phyloP scores from a whole-genome alignment of 495 filamentous ascomycete genomes.

The Stereocaulon alpinum region DNA sequence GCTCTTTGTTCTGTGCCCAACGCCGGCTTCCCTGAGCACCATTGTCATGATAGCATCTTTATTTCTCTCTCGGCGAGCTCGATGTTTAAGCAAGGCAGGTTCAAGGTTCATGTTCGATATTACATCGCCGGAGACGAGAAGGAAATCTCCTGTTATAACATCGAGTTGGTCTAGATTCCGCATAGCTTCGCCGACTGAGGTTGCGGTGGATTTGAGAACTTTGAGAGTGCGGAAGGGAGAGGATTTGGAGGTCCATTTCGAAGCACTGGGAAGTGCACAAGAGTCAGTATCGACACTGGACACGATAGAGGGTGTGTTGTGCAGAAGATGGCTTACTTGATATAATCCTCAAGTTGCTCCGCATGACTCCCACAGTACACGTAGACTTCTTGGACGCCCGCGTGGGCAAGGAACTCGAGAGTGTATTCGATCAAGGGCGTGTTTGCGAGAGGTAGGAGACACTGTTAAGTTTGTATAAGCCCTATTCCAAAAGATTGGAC shows the following conservation, averaged over 20 bases:
- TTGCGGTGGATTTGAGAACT: conserved; percentile 76
- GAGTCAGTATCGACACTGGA: neutral
- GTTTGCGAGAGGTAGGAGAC: conserved; percentile 88
- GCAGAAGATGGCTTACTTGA: conserved; percentile 39
- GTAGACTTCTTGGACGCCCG: conserved; percentile 83
- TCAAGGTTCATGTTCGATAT: conserved; percentile 83
- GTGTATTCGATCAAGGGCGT: conserved; percentile 95
- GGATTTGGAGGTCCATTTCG: conserved; percentile 56
- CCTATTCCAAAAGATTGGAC: conserved; percentile 16
- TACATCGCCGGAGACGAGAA: conserved; percentile 89
- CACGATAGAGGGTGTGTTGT: neutral
- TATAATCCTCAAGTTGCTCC: conserved; percentile 79
- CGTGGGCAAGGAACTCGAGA: conserved; percentile 88
- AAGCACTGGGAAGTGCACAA: conserved; percentile 33
- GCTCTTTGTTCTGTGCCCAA: conserved; percentile 61
- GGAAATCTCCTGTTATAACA: conserved; percentile 80
- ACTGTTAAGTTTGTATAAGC: conserved; percentile 33
- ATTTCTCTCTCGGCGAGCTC: conserved; percentile 68
- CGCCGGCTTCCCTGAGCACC: conserved; percentile 71
- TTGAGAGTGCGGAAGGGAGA: conserved; percentile 80
- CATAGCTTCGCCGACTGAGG: conserved; percentile 90
- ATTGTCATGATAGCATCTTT: conserved; percentile 99
- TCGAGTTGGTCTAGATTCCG: conserved; percentile 82
- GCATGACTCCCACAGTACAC: conserved; percentile 86
- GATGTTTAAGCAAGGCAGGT: conserved; percentile 64